phyloP scores from a whole-genome alignment of 306 rosid species.

The Citrullus amarus region DNA sequence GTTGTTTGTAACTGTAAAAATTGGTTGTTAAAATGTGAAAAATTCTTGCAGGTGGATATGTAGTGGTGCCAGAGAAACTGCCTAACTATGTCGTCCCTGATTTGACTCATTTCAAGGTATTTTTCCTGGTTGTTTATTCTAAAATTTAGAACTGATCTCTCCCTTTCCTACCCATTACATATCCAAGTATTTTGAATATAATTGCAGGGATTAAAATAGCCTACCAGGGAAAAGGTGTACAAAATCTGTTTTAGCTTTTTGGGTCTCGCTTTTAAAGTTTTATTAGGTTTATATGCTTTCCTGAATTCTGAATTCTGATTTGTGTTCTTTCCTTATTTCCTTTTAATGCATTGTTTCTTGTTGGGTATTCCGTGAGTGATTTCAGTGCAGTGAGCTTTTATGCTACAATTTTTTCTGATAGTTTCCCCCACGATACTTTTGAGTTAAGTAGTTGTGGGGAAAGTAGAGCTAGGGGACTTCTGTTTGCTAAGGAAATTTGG shows the following conservation, averaged over 20 bases:
- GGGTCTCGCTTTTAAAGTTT: background rate
- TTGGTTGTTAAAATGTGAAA: background rate
- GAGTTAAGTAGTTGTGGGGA: background rate
- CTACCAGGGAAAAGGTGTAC: background rate
- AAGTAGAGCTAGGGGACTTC: background rate
- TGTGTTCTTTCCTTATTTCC: background rate
- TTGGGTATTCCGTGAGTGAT: background rate
- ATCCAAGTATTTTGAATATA: background rate
- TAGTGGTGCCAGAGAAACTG: constrained; percentile 21
- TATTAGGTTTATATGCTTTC: background rate
- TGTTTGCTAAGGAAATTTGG: background rate
- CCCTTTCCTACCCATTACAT: background rate
- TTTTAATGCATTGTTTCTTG: background rate
- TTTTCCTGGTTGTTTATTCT: background rate
- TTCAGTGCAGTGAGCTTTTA: background rate
- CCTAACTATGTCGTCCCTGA: constrained; percentile 31
- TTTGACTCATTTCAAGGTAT: constrained; percentile 29
- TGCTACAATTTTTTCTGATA: background rate
- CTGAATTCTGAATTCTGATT: background rate
- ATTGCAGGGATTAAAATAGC: background rate
- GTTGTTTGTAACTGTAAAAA: background rate
- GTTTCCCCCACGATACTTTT: background rate
- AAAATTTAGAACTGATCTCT: background rate
- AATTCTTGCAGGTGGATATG: constrained; percentile 25
- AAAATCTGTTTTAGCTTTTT: background rate